A percentile compares a stretch with the other conserved stretches of the same genome.
phyloP scores from a whole-genome alignment of 2,329 filamentous ascomycete genomes.

The Eurotiales sp. region DNA sequence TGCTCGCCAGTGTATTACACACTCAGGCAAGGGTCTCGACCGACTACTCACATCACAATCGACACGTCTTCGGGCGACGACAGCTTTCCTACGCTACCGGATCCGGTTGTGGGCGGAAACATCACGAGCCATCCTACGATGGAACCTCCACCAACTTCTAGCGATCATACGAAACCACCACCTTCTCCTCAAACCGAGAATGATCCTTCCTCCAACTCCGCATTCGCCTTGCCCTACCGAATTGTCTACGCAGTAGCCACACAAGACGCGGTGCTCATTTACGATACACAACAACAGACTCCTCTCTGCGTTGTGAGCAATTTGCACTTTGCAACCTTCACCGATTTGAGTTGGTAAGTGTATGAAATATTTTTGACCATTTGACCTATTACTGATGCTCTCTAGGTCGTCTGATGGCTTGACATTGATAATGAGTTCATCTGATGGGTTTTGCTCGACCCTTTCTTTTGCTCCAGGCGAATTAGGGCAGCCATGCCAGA shows the following conservation, averaged over 20 bases:
- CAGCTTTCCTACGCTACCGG: slow-evolving; percentile 75
- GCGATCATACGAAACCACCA: slow-evolving; percentile 51
- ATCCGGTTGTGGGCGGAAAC: slow-evolving; percentile 62
- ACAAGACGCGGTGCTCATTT: slow-evolving; percentile 89
- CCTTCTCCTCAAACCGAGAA: slow-evolving; percentile 50
- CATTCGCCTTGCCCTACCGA: slow-evolving; percentile 83
- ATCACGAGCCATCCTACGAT: slow-evolving; percentile 53
- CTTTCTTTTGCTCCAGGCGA: slow-evolving; percentile 81
- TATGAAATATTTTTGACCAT: neutral
- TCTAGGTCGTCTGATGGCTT: slow-evolving; percentile 69
- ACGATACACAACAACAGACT: slow-evolving; percentile 94
- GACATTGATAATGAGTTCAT: slow-evolving; percentile 90
- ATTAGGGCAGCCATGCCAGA: slow-evolving; percentile 75
- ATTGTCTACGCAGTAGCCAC: slow-evolving; percentile 97
- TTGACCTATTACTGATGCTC: slow-evolving; percentile 22
- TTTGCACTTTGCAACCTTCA: slow-evolving; percentile 94
- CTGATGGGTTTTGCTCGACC: slow-evolving; percentile 94
- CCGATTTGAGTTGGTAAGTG: slow-evolving; percentile 85
- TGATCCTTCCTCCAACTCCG: slow-evolving; percentile 44
- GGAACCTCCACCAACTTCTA: slow-evolving; percentile 64
- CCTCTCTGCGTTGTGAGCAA: slow-evolving; percentile 95
- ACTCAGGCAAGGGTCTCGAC: slow-evolving; percentile 62
- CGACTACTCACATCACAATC: slow-evolving; percentile 86
- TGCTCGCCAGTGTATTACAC: slow-evolving; percentile 91
- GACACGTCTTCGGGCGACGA: slow-evolving; percentile 89